phyloP scores from a whole-genome alignment of 2,329 filamentous ascomycete genomes.

The Phaeosphaeriaceae sp. region DNA sequence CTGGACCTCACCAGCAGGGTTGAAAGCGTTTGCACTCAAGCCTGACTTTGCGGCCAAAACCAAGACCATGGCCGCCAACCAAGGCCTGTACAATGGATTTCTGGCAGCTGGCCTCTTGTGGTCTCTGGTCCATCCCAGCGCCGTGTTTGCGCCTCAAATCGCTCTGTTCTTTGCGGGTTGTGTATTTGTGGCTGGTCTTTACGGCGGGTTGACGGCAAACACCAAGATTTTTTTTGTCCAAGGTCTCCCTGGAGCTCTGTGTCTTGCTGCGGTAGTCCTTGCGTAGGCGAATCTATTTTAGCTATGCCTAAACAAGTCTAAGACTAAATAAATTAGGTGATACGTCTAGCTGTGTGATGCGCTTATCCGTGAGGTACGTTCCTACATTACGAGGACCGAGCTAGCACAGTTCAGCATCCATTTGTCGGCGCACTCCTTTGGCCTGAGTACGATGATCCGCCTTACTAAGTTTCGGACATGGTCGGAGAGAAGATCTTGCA shows the following conservation, averaged over 20 bases:
- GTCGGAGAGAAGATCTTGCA: not conserved
- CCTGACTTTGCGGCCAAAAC: slow-evolving; percentile 5
- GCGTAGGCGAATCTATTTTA: slow-evolving; percentile 1
- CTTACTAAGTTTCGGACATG: not conserved
- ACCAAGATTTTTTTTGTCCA: slow-evolving; percentile 4
- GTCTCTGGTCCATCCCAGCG: slow-evolving; percentile 4
- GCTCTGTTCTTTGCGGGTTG: slow-evolving; percentile 4
- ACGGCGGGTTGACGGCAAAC: slow-evolving; percentile 1
- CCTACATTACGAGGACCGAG: not conserved
- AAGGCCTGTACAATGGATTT: slow-evolving; percentile 5
- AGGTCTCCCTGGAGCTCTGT: slow-evolving; percentile 4
- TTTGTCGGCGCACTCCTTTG: not conserved
- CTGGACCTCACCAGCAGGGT: slow-evolving; percentile 4
- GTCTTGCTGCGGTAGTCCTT: slow-evolving; percentile 2
- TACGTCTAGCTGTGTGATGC: slow-evolving; percentile 1
- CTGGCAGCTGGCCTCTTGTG: slow-evolving; percentile 5
- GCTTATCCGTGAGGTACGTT: slow-evolving; percentile 1
- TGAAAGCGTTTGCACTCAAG: slow-evolving; percentile 3
- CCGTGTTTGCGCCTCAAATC: slow-evolving; percentile 5
- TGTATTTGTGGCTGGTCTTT: slow-evolving; percentile 3
- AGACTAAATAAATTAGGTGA: not conserved
- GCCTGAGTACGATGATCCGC: not conserved
- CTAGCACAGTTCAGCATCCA: slow-evolving; percentile 1
- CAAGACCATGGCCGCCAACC: slow-evolving; percentile 4
- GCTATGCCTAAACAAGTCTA: slow-evolving; percentile 1